Percentiles rank a stretch among this genome's conserved stretches.
phyloP scores from a whole-genome alignment of 257 asterid genomes.

The Vinca minor region DNA sequence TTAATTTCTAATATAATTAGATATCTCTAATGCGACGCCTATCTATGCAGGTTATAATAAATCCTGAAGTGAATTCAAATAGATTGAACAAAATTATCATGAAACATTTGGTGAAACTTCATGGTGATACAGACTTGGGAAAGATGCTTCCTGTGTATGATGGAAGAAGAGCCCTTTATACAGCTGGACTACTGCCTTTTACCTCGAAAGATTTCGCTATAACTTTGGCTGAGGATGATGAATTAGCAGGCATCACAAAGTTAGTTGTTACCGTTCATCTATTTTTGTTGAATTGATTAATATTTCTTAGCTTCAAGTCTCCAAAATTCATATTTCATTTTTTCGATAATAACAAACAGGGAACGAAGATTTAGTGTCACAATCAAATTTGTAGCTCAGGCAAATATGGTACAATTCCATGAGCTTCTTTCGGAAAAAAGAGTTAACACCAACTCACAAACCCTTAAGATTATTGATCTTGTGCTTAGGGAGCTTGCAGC shows the following conservation, averaged over 20 bases:
- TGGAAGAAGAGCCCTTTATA: conserved; percentile 45
- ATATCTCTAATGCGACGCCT: neutral
- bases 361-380: conserved; percentile 26
- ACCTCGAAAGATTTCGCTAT: conserved; percentile 32
- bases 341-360: conserved; percentile 20
- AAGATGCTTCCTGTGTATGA: conserved; percentile 46
- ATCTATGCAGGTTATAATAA: conserved; percentile 32
- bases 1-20: neutral
- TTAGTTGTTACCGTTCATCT: conserved; percentile 2
- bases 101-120: conserved; percentile 37
- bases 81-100: conserved; percentile 44
- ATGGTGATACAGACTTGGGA: conserved; percentile 39
- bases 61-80: conserved; percentile 40
- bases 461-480: conserved; percentile 41
- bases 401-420: conserved; percentile 32
- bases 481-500: conserved; percentile 45
- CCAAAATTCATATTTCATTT: too few relatives aligned
- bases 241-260: conserved; percentile 32
- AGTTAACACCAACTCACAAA: conserved; percentile 38
- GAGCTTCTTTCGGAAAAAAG: conserved; percentile 33
- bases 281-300: neutral
- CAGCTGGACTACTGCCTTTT: conserved; percentile 48
- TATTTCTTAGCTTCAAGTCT: neutral
- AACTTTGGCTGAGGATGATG: conserved; percentile 32
- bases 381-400: conserved; percentile 42